A percentile compares a stretch with the other conserved stretches of the same genome.
These are phyloP conservation scores for Cryphonectria parasitica DNA, from an alignment of 2,329 filamentous ascomycete species.

Conservation along the genomic window DNA sequence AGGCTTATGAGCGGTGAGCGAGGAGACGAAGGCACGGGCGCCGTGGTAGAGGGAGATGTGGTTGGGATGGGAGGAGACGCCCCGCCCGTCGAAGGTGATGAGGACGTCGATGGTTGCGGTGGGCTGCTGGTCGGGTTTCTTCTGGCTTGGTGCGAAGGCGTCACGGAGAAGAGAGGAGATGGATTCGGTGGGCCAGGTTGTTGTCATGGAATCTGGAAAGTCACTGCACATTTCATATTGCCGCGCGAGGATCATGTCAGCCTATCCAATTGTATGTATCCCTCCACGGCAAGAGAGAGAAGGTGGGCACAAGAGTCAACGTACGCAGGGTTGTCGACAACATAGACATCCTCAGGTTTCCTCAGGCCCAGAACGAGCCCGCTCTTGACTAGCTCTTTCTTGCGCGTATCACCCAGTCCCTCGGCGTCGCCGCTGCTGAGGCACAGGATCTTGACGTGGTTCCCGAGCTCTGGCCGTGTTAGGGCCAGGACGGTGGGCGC, in stretches of 20 bases:
- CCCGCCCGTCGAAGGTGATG: constrained; percentile 84
- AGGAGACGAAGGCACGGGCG: constrained; percentile 71
- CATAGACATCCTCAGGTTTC: constrained; percentile 76
- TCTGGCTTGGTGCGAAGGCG: constrained; percentile 67
- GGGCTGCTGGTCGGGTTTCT: constrained; percentile 41
- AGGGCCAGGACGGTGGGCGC: constrained; percentile 85
- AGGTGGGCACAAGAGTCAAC: constrained; percentile 33
- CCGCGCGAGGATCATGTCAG: neutral
- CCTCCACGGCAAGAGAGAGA: neutral
- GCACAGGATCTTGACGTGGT: constrained; percentile 93
- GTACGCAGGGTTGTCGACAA: constrained; percentile 74
- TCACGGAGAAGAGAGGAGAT: constrained; percentile 72
- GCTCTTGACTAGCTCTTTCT: constrained; percentile 81
- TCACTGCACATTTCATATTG: constrained; percentile 43
- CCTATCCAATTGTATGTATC: neutral
- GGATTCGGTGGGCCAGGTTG: constrained; percentile 71
- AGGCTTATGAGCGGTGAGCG: constrained; percentile 65
- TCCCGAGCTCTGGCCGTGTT: constrained; percentile 76
- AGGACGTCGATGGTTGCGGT: constrained; percentile 73
- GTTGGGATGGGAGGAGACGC: constrained; percentile 89
- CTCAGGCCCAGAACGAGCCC: constrained; percentile 76
- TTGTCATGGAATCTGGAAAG: constrained; percentile 90
- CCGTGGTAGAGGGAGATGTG: constrained; percentile 89
- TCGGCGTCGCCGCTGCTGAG: constrained; percentile 88
- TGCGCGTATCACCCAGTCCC: constrained; percentile 80